Evolutionary conservation across 176 grass and related monocot species (phyloP), one percentile per base, ranked within the genome.

Genomic region (Triticum urartu): DNA sequence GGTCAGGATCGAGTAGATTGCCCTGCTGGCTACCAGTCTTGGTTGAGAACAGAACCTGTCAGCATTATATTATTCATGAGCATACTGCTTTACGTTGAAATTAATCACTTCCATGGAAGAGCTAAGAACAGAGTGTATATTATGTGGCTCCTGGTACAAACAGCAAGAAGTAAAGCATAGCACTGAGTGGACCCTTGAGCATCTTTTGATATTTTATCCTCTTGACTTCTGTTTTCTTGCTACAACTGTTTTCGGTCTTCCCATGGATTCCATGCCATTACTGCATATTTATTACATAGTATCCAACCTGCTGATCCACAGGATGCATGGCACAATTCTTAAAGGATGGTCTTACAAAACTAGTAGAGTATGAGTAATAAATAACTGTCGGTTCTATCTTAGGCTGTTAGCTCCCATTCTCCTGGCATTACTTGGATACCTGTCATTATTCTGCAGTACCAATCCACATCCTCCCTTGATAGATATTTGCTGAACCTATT

Each of bases 351-450:
- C 56, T 79, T 79, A 34, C 58, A 65, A 65, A 34, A 72, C 33
- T 54, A 47, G 26, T 58, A 87, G 56, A 47, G 30, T 83, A 64
- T 62, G 54, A 69, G 77, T 66, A 40, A 56, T 77, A 25, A 36
- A 36, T 60, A 18, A 25, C 20, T 40, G 33, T 48, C 45, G 45
- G 65, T 84, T 67, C 11, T 65, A 5, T 74, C 34, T 67, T 73
- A 42, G 45, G 22, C 83, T 79, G 17, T 67, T 79, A 43, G 45
- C 14, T 83, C 68, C 15, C 65, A 47, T 88, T 83, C 33, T 68
- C 72, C 14, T 81, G 50, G 38, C 42, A 81, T 26, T 30, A 34
- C 39, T 34, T 3, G 0, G 5, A 70, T 62, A 33, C 79, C 71
- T 82, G 21, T 9, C 26, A 22, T 0, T 61, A 28, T 4, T 59